Evolutionary conservation across 2,329 filamentous ascomycete species (phyloP), one percentile per base, ranked within the genome.

Genomic region (Teratosphaeria pseudoeucalypti): DNA sequence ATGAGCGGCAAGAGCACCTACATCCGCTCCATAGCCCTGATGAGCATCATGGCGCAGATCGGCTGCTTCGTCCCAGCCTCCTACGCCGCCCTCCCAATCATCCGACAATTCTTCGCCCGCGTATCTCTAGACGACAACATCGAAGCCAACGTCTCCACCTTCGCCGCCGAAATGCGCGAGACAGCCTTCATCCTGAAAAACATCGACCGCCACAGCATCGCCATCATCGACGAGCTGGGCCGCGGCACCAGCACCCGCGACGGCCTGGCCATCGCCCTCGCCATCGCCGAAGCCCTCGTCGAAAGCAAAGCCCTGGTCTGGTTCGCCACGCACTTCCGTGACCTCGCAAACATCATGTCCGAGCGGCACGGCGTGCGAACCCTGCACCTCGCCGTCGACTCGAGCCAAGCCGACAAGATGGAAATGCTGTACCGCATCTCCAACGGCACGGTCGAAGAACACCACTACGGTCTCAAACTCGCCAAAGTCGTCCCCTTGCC

Each of bases 1-100:
- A 99, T 99, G 94, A 95, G 90, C 66, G 94, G 92, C 0, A 99
- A 97, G 72, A 95, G 89, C 64, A 99, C 92, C 0, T 97, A 96
- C 69, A 96, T 97, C 63, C 85, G 90, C 56, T 87, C 88, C 1
- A 79, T 95, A 27, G 89, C 92, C 0, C 77, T 99, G 34, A 84
- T 95, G 69, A 85, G 88, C 53, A 85, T 99, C 60, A 96, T 99
- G 91, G 90, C 90, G 0, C 94, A 99, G 68, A 85, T 96, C 57
- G 92, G 92, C 2, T 89, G 85, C 66, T 97, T 95, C 71, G 87
- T 97, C 1, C 94, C 94, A 0, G 92, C 91, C 0, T 79, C 86
- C 34, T 94, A 90, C 68, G 94, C 91, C 0, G 85, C 86, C 0
- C 88, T 97, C 63, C 84, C 91, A 0, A 84, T 97, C 19, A 80